Conservation (phyloP, 495 filamentous ascomycete genomes). For the Hyaloscypha bicolor region DNA sequence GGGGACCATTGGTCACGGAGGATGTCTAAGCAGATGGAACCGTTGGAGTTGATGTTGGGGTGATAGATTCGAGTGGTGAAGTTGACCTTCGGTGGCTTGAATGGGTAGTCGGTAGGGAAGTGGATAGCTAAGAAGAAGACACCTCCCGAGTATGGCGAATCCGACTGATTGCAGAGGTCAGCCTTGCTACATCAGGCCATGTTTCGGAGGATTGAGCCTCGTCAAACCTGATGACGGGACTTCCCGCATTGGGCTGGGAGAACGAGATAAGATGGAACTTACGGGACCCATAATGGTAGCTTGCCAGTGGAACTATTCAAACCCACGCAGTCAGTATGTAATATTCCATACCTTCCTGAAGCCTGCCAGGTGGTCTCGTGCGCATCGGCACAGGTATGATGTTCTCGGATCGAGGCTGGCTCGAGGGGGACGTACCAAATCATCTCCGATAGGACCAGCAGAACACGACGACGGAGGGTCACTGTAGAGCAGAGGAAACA, state of each 20-base stretch:
- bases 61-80: slow-evolving; percentile 99
- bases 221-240: slow-evolving; percentile 16
- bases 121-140: slow-evolving; percentile 98
- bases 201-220: slow-evolving; percentile 13
- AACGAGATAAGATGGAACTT: slow-evolving; percentile 50
- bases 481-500: slow-evolving; percentile 50
- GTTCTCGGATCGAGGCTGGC: slow-evolving; percentile 13
- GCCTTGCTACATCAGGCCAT: slow-evolving; percentile 30
- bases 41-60: slow-evolving; percentile 99
- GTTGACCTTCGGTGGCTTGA: slow-evolving; percentile 99
- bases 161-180: slow-evolving; percentile 53
- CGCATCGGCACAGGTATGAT: background rate
- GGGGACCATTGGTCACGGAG: slow-evolving; percentile 99
- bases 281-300: slow-evolving; percentile 99
- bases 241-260: slow-evolving; percentile 13
- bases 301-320: slow-evolving; percentile 95
- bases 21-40: slow-evolving; percentile 98
- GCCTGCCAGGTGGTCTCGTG: slow-evolving; percentile 26
- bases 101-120: slow-evolving; percentile 99
- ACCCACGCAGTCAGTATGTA: slow-evolving; percentile 23
- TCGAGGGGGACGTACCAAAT: slow-evolving; percentile 75
- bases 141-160: slow-evolving; percentile 94
- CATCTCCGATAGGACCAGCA: slow-evolving; percentile 93
- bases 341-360: slow-evolving; percentile 13
- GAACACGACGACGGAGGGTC: slow-evolving; percentile 99